A percentile compares a stretch with the other conserved stretches of the same genome.
These are phyloP conservation scores for Acacia pycnantha DNA, from an alignment of 331 rosid species.

Conservation along the genomic window DNA sequence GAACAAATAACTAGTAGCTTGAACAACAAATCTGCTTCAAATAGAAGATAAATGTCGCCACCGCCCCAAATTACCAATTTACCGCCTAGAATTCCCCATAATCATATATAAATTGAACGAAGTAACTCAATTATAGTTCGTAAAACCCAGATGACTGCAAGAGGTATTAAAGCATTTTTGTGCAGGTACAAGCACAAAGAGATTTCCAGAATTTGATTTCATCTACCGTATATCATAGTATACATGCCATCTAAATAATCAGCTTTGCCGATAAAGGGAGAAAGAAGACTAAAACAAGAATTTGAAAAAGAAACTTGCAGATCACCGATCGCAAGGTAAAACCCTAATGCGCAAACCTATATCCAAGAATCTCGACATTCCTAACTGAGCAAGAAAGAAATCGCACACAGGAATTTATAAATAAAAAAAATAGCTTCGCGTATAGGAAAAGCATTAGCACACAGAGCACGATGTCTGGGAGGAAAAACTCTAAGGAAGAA, in stretches of 20 bases:
- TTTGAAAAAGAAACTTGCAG: not conserved
- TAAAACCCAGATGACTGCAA: not conserved
- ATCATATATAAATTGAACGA: conserved; percentile 15
- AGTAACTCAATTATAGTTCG: conserved; percentile 4
- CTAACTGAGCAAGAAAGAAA: conserved; percentile 26
- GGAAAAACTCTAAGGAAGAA: not conserved
- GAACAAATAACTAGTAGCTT: not conserved
- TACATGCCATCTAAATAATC: not conserved
- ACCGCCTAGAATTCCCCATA: not conserved
- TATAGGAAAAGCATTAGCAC: not conserved
- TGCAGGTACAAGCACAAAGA: conserved; percentile 3
- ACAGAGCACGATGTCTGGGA: not conserved
- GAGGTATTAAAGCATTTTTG: not conserved
- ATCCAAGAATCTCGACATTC: conserved; percentile 24
- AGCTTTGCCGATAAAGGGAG: not conserved
- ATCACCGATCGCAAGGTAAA: conserved; percentile 28
- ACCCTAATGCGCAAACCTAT: conserved; percentile 27
- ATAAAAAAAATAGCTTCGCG: not conserved
- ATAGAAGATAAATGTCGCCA: not conserved
- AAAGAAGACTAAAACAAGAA: conserved; percentile 17
- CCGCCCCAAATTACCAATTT: conserved; percentile 2
- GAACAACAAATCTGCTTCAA: conserved; percentile 2
- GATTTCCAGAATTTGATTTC: not conserved
- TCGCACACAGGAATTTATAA: not conserved
- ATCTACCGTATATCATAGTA: not conserved